Evolutionary conservation across 2,329 filamentous ascomycete genomes (phyloP).

Genomic region (Claviceps paspali): DNA sequence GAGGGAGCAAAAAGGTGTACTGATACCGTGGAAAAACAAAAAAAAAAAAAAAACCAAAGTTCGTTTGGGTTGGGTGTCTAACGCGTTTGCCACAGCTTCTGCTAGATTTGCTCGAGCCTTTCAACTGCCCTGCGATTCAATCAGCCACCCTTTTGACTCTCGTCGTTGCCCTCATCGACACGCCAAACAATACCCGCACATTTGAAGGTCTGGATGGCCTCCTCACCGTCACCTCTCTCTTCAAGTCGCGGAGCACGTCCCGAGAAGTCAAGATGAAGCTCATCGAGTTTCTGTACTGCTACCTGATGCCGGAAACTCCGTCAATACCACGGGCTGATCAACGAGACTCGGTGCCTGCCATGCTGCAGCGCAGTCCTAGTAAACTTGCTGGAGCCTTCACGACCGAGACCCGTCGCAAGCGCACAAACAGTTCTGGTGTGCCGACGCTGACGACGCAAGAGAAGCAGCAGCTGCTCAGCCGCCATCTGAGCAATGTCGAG

Average conservation of each 20-base stretch:
- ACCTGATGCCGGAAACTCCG: slow-evolving; percentile 82
- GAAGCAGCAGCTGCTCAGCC: slow-evolving; percentile 65
- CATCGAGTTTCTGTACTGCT: slow-evolving; percentile 97
- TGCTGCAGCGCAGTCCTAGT: slow-evolving; percentile 52
- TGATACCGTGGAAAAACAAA: not conserved
- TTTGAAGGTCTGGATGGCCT: slow-evolving; percentile 89
- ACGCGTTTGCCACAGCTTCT: slow-evolving; percentile 42
- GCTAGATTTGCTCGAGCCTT: slow-evolving; percentile 83
- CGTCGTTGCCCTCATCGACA: slow-evolving; percentile 75
- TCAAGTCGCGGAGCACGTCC: slow-evolving; percentile 74
- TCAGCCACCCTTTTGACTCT: slow-evolving; percentile 80
- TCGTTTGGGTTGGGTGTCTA: not conserved
- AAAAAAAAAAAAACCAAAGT: slow-evolving; percentile 1
- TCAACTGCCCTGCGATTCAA: slow-evolving; percentile 84
- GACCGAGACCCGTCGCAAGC: slow-evolving; percentile 16
- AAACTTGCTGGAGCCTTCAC: slow-evolving; percentile 46
- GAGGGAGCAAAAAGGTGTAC: not conserved
- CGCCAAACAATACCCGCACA: slow-evolving; percentile 73
- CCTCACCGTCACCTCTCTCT: slow-evolving; percentile 78
- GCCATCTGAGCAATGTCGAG: slow-evolving; percentile 68
- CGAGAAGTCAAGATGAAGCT: slow-evolving; percentile 87
- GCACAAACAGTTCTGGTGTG: slow-evolving; percentile 21
- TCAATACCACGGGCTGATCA: slow-evolving; percentile 35
- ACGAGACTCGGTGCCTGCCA: slow-evolving; percentile 29
- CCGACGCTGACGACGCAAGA: slow-evolving; percentile 55